Percentiles rank a stretch among this genome's conserved stretches.
These are phyloP conservation scores for Botrytis byssoidea DNA, from an alignment of 2,329 filamentous ascomycete genomes.

Conservation along the genomic window DNA sequence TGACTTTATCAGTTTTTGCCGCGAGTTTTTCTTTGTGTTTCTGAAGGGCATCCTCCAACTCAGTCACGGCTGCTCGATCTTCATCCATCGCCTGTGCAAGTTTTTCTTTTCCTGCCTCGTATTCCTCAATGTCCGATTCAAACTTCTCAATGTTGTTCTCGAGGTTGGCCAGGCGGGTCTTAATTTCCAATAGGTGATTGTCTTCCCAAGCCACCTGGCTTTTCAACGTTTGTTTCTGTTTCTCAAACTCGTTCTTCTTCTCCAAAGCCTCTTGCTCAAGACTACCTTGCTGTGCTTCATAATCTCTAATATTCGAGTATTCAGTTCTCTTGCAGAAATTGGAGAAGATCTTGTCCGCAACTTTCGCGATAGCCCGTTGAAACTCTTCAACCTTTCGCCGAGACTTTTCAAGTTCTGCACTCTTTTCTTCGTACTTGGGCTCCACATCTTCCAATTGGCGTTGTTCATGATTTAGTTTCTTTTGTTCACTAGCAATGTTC, in stretches of 20 bases:
- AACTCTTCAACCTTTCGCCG: slow-evolving; percentile 55
- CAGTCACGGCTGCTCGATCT: slow-evolving; percentile 73
- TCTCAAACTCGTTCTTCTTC: slow-evolving; percentile 81
- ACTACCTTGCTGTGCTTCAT: slow-evolving; percentile 89
- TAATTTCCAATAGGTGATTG: slow-evolving; percentile 54
- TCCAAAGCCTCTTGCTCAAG: slow-evolving; percentile 86
- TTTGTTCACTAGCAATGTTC: slow-evolving; percentile 81
- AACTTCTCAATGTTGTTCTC: slow-evolving; percentile 66
- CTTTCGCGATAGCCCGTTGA: slow-evolving; percentile 66
- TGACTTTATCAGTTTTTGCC: slow-evolving; percentile 71
- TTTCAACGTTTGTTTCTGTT: slow-evolving; percentile 75
- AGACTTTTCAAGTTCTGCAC: slow-evolving; percentile 63
- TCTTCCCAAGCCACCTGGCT: slow-evolving; percentile 58
- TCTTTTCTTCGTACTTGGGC: slow-evolving; percentile 75
- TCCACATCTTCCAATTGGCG: slow-evolving; percentile 72
- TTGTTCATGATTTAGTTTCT: slow-evolving; percentile 72
- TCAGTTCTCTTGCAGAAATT: slow-evolving; percentile 84
- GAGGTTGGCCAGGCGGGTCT: slow-evolving; percentile 66
- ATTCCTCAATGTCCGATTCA: slow-evolving; percentile 65
- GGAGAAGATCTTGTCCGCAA: slow-evolving; percentile 85
- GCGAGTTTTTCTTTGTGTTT: slow-evolving; percentile 65
- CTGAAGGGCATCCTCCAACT: slow-evolving; percentile 69
- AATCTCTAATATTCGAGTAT: slow-evolving; percentile 86
- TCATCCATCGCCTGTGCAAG: slow-evolving; percentile 72
- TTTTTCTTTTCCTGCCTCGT: slow-evolving; percentile 69